These are phyloP conservation scores for Kuraishia piskuri DNA, from an alignment of 805 yeast genomes.

Conservation along the genomic window DNA sequence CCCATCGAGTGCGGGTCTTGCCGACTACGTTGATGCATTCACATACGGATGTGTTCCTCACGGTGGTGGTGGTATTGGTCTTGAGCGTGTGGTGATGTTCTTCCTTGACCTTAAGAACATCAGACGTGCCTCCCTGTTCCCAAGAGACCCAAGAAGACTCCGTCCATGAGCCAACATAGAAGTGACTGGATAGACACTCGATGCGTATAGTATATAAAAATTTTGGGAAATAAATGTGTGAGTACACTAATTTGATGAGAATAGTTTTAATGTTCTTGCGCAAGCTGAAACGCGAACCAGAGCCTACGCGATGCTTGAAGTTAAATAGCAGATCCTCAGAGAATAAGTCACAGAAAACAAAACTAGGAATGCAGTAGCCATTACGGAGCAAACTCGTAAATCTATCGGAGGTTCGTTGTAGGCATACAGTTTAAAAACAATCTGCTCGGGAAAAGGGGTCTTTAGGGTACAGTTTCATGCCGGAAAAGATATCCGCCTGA, in stretches of 20 bases:
- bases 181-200: background rate
- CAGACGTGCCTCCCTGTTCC: conserved; percentile 97
- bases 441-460: too few relatives aligned
- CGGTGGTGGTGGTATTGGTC: conserved; percentile 99
- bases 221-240: background rate
- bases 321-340: too few relatives aligned
- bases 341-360: too few relatives aligned
- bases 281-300: too few relatives aligned
- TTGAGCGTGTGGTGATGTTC: conserved; percentile 98
- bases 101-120: conserved; percentile 94
- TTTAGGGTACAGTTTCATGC: too few relatives aligned
- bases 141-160: conserved; percentile 94
- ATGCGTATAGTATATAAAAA: background rate
- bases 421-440: too few relatives aligned
- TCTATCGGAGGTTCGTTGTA: too few relatives aligned
- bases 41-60: conserved; percentile 96
- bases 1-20: conserved; percentile 71
- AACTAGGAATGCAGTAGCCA: too few relatives aligned
- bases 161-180: conserved; percentile 46
- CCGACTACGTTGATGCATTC: conserved; percentile 90
- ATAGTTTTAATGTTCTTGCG: too few relatives aligned
- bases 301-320: too few relatives aligned
- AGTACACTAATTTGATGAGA: background rate
- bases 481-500: too few relatives aligned
- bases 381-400: too few relatives aligned